Base-by-base conservation (phyloP, 768 basidiomycete species). In the Boletus sp. region DNA sequence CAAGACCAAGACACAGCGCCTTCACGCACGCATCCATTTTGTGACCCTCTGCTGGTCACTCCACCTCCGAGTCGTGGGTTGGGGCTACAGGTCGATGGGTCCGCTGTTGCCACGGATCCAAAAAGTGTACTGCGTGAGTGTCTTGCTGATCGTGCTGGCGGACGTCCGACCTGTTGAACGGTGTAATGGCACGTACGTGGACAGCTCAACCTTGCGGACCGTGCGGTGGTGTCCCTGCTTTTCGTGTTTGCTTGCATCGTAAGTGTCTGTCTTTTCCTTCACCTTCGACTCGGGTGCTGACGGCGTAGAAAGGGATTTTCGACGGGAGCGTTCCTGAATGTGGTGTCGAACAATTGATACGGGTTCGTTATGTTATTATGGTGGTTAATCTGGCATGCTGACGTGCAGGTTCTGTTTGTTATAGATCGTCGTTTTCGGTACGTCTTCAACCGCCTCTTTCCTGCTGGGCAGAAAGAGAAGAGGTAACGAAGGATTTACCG, bases 231-330 rank as follows among this genome's bases (percentile, higher is more conserved):
- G 3, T 79, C 79, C 28, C 54, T 80, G 15, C 66, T 79, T 7
- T 80, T 77, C 57, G 76, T 79, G 10, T 71, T 73, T 54, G 68
- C 73, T n/a, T 77, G 74, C 53, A 52, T 67, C 8, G 78, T 75
- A 42, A 18, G 75, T 70, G 28, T 39, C 41, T 24, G 42, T 35
- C 24, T 24, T 24, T 24, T 24, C 24, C 2, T 24, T 24, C 24
- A 24, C 24, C 24, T 36, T 14, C 3, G 7, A 32, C 41, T 17
- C 18, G 5, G 24, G 36, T 30, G 24, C 20, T 63, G 48, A 61
- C 14, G 28, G 6, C 14, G 15, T 35, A 12, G 7, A 53, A 42
- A 74, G 73, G 73, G 74, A 7, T 72, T 73, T 42, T 35, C 75
- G 36, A 65, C 47, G 3, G 73, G 74, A 12, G 74, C 74, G 3